Percentiles rank a stretch among this genome's conserved stretches.
These are phyloP conservation scores for Thalassiosira allenii DNA, from an alignment of 352 stramenopile genomes.

Conservation along the genomic window DNA sequence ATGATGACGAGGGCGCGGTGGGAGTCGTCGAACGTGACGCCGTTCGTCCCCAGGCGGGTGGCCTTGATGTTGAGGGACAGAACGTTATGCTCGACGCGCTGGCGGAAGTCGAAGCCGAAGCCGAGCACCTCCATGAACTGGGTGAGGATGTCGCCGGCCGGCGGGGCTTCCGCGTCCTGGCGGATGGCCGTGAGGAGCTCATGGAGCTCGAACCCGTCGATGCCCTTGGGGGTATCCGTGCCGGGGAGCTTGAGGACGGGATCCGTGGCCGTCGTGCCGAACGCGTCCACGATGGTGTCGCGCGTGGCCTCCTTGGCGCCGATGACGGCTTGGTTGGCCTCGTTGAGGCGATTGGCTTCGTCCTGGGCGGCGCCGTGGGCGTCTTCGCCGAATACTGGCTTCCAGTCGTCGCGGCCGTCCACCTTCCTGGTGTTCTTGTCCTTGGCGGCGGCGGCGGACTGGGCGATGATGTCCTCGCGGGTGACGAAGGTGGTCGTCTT, in stretches of 20 bases:
- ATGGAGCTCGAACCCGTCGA: constrained; percentile 18
- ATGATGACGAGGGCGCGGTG: constrained; percentile 19
- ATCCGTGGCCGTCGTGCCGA: background rate
- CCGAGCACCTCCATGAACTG: constrained; percentile 2
- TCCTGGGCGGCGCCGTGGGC: background rate
- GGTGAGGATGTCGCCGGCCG: background rate
- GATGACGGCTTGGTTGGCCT: background rate
- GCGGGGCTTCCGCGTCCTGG: constrained; percentile 5
- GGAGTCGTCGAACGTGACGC: constrained; percentile 10
- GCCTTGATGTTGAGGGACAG: background rate
- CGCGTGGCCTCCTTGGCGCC: constrained; percentile 7
- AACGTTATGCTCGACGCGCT: constrained; percentile 15
- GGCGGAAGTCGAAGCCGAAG: constrained; percentile 16
- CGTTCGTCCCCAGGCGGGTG: background rate
- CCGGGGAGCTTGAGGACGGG: constrained; percentile 4
- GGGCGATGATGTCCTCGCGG: background rate
- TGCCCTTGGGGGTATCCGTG: constrained; percentile 10
- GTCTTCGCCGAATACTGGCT: background rate
- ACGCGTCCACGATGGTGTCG: background rate
- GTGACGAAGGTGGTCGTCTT: background rate
- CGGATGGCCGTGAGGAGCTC: constrained; percentile 11
- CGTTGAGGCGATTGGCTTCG: background rate
- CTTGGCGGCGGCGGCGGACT: background rate
- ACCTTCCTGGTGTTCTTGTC: background rate
- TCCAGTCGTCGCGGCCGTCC: background rate